Conservation (phyloP, 345 rosid genomes). For the Eucalyptus caleyi region DNA sequence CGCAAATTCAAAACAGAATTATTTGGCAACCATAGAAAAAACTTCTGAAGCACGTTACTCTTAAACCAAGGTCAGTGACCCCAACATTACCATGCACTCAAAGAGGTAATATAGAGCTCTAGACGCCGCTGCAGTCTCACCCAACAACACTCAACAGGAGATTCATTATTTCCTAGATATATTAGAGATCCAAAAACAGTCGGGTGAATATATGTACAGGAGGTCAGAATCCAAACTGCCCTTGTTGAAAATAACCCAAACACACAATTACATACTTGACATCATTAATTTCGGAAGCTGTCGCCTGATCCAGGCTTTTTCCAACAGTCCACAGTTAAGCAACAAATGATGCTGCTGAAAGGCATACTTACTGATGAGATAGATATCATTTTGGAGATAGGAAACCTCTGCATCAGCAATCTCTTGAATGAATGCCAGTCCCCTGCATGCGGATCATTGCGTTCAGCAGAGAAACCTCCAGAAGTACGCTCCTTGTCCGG, state of each 20-base stretch:
- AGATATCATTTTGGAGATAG: conserved; percentile 64
- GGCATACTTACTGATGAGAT: conserved; percentile 45
- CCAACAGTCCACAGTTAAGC: neutral
- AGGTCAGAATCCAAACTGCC: neutral
- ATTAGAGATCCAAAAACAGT: neutral
- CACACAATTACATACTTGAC: neutral
- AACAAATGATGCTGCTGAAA: neutral
- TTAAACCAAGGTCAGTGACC: neutral
- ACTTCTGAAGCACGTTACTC: neutral
- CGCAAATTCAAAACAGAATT: neutral
- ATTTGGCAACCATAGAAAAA: neutral
- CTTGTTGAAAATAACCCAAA: neutral
- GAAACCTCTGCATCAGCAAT: conserved; percentile 75
- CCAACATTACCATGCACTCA: neutral
- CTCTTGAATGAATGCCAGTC: conserved; percentile 82
- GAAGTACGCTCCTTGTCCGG: conserved; percentile 11
- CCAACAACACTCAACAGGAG: neutral
- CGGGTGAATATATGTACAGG: neutral
- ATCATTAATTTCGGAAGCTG: neutral
- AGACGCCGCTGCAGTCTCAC: neutral
- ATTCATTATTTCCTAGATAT: neutral
- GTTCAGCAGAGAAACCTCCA: neutral
- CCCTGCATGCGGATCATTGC: conserved; percentile 19
- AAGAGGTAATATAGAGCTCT: neutral
- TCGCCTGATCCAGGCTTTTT: neutral